A percentile compares a stretch with the other conserved stretches of the same genome.
Conservation (phyloP, 495 filamentous ascomycete genomes). For the Achaetomiella virescens region DNA sequence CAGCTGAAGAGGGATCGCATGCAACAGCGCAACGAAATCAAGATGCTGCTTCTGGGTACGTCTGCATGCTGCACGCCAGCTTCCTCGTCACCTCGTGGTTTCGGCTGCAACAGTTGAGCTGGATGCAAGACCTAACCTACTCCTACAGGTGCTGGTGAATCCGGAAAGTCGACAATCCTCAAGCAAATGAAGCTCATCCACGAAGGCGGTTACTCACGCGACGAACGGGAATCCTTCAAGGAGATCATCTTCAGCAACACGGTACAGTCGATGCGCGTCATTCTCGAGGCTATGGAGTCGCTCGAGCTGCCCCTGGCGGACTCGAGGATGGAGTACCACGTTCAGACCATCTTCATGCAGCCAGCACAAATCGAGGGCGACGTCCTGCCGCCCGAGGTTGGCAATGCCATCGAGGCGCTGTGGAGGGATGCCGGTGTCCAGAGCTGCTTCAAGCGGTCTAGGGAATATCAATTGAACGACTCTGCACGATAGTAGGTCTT, state of each 20-base stretch:
- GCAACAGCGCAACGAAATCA: constrained; percentile 95
- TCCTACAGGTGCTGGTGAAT: constrained; percentile 88
- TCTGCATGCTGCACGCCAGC: constrained; percentile 11
- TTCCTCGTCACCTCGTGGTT: neutral
- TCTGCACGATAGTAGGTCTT: constrained; percentile 89
- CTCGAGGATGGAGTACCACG: constrained; percentile 81
- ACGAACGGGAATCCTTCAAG: constrained; percentile 79
- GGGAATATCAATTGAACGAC: constrained; percentile 97
- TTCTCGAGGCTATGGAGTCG: constrained; percentile 93
- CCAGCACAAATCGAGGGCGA: constrained; percentile 94
- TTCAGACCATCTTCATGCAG: constrained; percentile 95
- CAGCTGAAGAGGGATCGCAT: constrained; percentile 93
- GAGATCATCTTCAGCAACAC: constrained; percentile 99
- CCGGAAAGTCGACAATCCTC: constrained; percentile 97
- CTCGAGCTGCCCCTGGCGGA: constrained; percentile 85
- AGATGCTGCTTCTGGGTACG: constrained; percentile 96
- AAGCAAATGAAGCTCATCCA: constrained; percentile 98
- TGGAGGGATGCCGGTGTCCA: constrained; percentile 96
- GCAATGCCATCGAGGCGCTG: constrained; percentile 82
- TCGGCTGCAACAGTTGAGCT: neutral
- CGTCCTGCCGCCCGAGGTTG: constrained; percentile 87
- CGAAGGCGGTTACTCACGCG: constrained; percentile 71
- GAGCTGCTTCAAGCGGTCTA: constrained; percentile 87
- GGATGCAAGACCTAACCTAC: constrained; percentile 12
- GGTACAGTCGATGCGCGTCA: constrained; percentile 93